Evolutionary conservation across 73 alveolate species (phyloP), one percentile per base, ranked within the genome.

Genomic region (Urostyla sp.): DNA sequence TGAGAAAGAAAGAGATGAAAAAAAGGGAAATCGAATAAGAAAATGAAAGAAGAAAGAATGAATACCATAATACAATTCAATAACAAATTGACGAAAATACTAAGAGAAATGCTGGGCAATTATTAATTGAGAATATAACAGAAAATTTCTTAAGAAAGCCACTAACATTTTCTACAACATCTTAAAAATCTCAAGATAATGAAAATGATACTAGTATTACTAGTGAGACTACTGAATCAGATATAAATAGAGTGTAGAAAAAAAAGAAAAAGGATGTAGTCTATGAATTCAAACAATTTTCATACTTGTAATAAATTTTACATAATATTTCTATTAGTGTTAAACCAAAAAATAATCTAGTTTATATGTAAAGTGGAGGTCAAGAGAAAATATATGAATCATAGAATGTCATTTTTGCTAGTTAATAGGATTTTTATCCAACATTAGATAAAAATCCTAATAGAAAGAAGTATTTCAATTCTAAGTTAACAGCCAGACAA

Each of bases 291-390:
- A 59, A 59, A 34, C 10, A 52, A 26, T 59, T 59, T 34, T 35
- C 57, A 13, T 59, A 35, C 37, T 59, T 59, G 76, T 59, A 59
- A 59, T 6, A n/a, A 11, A 7, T 59, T 11, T 28, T 34, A 3
- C 4, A n/a, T 59, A 7, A 10, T 30, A 30, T 23, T 7, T 11
- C 13, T 59, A 8, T 8, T 59, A 59, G 76, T 36, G 37, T 59
- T 35, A 59, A 59, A 59, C 76, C 76, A 2, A 31, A 59, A 34
- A 52, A 52, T 3, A 59, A 59, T 35, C 15, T 59, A 7, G 55
- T 59, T 18, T 59, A 59, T 36, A 59, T 59, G 76, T 31, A 59
- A 34, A 59, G 76, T 59, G 76, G 76, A 59, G 76, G 76, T 5
- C 37, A 59, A 32, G 76, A 59, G 24, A 59, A 59, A 40, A 32